Evolutionary conservation across 2,329 filamentous ascomycete genomes (phyloP), one percentile per base, ranked within the genome.

Genomic region (Fonsecaea erecta): DNA sequence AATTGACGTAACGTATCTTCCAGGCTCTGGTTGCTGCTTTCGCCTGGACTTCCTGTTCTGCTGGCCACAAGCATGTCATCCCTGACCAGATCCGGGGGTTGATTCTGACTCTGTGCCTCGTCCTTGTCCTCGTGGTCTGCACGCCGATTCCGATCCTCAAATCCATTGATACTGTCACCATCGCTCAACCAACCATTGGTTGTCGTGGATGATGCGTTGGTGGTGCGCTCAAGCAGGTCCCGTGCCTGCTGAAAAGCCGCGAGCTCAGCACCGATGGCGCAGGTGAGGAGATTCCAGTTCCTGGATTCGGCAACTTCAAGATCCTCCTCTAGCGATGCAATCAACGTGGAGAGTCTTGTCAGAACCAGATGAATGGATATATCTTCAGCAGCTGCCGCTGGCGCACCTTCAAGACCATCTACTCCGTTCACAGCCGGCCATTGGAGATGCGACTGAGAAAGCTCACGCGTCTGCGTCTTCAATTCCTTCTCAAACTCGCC

Each of bases 201-300:
- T 34, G 21, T 30, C n/a, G 34, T n/a, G 6, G 59, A 43, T 43
- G 34, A 37, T 16, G 54, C 9, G 34, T 35, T 52, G 21, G 54
- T 18, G 4, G 56, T 56, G 7, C 57, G 51, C 26, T 46, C 52
- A 34, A 83, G 73, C 65, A 80, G 71, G 9, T 60, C 66, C 64
- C 73, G 73, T 14, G 77, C 81, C 71, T 80, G 75, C 40, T 73
- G 72, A 52, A 83, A 74, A 6, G 87, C 85, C 68, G 87, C 85
- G 2, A 88, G 75, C 72, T 89, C 87, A 0, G 87, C 85, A 2
- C 85, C 85, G 65, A 89, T 85, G 60, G 85, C 86, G 63, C 84
- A 86, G 28, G 88, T 81, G 32, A 89, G 78, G 21, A 89, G 75
- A 60, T 83, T 88, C 87, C 87, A 89, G 57, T 82, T 79, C 54